Evolutionary conservation across 2,329 filamentous ascomycete species (phyloP), one percentile per base, ranked within the genome.

Genomic region (Talaromyces sp.): DNA sequence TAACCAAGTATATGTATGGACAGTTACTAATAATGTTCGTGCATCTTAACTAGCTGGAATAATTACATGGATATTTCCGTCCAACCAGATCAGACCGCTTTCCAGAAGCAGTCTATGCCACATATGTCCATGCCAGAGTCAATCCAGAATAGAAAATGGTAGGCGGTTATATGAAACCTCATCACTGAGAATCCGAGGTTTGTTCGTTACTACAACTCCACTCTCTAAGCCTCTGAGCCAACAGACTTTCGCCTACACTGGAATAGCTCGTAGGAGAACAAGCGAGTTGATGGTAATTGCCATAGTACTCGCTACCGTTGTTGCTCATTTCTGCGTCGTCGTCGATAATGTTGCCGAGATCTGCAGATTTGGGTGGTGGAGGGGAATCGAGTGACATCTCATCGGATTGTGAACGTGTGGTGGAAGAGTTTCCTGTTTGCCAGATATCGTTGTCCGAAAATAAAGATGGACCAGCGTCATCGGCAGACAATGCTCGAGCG

Each of bases 181-280:
- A 43, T 31, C 43, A 35, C 19, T 45, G 56, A 25, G 15, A 45
- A 45, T 41, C 37, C 13, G 56, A 43, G 11, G 2, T 39, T 13
- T 57, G 50, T 17, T 63, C 61, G 31, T 39, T 10, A 39, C 8
- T 82, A 78, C 13, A 83, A 78, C 43, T 87, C 89, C 6, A 91
- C 78, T 6, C 86, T 85, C 68, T 84, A 52, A 94, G 78, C 64
- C 87, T 84, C 73, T 87, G 87, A 11, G 91, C 91, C 17, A 95
- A 79, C 17, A 95, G 77, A 2, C 90, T 86, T 70, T 92, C 89
- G 4, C 85, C 82, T 1, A 78, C 78, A 3, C 85, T 62, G n/a
- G 64, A 58, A 74, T 75, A 61, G 74, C 74, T 9, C 69, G 74
- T 25, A 70, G 73, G 63, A 68, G 84, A 88, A 0, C 81, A 86